Conservation (phyloP, 331 rosid genomes). For the Rhamnella rubrinervis region DNA sequence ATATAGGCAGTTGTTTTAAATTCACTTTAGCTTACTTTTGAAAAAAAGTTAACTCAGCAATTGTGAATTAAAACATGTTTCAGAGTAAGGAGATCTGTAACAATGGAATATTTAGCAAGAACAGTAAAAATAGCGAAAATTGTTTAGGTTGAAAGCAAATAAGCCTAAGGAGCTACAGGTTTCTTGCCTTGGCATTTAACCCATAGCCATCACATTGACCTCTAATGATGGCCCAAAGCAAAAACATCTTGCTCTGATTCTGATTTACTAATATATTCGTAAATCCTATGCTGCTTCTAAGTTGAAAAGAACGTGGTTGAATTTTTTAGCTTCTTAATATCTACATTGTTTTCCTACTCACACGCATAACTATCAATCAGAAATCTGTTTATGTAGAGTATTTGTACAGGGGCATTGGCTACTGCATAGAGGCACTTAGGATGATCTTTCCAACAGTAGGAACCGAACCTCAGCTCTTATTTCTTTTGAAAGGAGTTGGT, state of each 20-base stretch:
- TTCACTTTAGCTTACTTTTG: constrained; percentile 19
- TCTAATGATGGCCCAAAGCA: neutral
- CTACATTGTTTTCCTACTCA: neutral
- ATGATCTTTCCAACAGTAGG: too few species aligned
- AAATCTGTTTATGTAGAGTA: too few species aligned
- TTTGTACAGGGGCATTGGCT: too few species aligned
- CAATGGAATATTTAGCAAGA: neutral
- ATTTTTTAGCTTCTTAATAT: too few species aligned
- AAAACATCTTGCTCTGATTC: neutral
- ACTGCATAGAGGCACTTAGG: too few species aligned
- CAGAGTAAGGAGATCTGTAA: neutral
- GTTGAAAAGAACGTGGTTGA: too few species aligned
- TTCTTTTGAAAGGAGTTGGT: too few species aligned
- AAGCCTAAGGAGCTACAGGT: neutral
- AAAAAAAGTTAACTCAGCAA: constrained; percentile 11
- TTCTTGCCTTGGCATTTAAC: neutral
- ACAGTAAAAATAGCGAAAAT: neutral
- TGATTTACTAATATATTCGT: neutral
- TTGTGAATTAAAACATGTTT: too few species aligned
- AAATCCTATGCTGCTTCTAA: neutral
- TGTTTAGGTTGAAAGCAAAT: too few species aligned
- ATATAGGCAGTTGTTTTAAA: neutral
- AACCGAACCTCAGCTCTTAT: too few species aligned
- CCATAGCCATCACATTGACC: neutral
- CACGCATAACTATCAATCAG: too few species aligned